Evolutionary conservation across 2,329 filamentous ascomycete species (phyloP), one percentile per base, ranked within the genome.

Genomic region (Sarocladium brachiariae): DNA sequence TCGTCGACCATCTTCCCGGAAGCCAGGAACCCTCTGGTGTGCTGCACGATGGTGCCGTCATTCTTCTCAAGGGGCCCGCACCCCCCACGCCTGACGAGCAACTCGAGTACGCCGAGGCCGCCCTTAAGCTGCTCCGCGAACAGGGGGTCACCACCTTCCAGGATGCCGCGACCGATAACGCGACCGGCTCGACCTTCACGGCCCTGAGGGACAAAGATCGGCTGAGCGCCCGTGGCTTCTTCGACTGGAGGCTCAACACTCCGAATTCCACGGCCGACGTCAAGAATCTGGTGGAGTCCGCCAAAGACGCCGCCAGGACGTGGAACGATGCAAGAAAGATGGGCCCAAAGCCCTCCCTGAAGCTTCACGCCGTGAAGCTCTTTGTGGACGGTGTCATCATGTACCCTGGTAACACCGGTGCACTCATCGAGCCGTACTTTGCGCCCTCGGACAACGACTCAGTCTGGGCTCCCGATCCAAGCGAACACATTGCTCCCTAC

Each of bases 291-390:
- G 56, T 61, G 10, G 30, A 56, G 2, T 43, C 51, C 4, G 52
- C 55, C 4, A 46, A 56, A 8, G 50, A 53, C 2, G 49, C 30
- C 13, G 35, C 58, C 7, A 47, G 34, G 2, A 14, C 23, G 0
- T 54, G 51, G 25, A 50, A 60, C 9, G 57, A 60, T 24, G 53
- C 54, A 9, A 37, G 33, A 0, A 13, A 50, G 3, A 39, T 60
- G 4, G 50, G 47, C 0, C 54, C 58, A 3, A 55, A 55, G 31
- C 60, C 60, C 1, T 50, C 56, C 0, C 52, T 62, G 1, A 62
- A 62, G 37, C 62, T 59, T 58, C 60, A 62, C 23, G 57, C 60
- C 2, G 51, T 62, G 52, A 62, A 62, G 54, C 55, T 57, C 2
- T 62, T 58, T 7, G 53, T 62, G 16, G 60, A 62, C 9, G 60